These are phyloP conservation scores for Rhodotorula graminis DNA, from an alignment of 768 basidiomycete species.

Conservation along the genomic window DNA sequence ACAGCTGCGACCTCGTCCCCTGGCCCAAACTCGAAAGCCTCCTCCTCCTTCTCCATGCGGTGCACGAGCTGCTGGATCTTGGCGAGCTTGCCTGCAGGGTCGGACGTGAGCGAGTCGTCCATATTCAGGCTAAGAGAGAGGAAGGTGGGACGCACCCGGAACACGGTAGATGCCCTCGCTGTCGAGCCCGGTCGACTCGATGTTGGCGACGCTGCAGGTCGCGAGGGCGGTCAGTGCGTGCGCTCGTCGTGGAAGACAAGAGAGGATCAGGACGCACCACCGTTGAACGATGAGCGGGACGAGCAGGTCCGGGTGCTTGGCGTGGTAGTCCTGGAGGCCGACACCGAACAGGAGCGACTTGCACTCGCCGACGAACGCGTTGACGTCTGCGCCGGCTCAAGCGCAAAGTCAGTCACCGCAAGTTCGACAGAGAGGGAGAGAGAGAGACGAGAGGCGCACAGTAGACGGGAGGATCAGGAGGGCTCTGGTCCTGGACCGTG, in stretches of 20 bases:
- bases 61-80: conserved; percentile 38
- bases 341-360: conserved; percentile 40
- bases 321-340: conserved; percentile 36
- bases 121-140: too few relatives aligned
- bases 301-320: conserved; percentile 27
- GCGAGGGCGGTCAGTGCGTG: too few relatives aligned
- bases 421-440: background rate
- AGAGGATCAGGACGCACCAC: conserved; percentile 9
- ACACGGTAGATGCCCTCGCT: conserved; percentile 43
- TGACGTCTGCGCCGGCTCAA: conserved; percentile 10
- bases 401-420: background rate
- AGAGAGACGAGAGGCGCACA: conserved; percentile 4
- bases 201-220: conserved; percentile 20
- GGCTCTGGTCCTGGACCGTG: background rate
- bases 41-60: conserved; percentile 41
- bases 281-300: conserved; percentile 36
- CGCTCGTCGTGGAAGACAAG: too few relatives aligned
- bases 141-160: conserved; percentile 8
- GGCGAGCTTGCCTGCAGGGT: conserved; percentile 18
- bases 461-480: conserved; percentile 29
- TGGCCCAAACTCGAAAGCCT: conserved; percentile 35
- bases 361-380: conserved; percentile 41
- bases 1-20: conserved; percentile 38
- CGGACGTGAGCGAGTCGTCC: background rate
- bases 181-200: conserved; percentile 37